Conservation (phyloP, 176 grass and related monocot genomes). For the Paspalum vaginatum region DNA sequence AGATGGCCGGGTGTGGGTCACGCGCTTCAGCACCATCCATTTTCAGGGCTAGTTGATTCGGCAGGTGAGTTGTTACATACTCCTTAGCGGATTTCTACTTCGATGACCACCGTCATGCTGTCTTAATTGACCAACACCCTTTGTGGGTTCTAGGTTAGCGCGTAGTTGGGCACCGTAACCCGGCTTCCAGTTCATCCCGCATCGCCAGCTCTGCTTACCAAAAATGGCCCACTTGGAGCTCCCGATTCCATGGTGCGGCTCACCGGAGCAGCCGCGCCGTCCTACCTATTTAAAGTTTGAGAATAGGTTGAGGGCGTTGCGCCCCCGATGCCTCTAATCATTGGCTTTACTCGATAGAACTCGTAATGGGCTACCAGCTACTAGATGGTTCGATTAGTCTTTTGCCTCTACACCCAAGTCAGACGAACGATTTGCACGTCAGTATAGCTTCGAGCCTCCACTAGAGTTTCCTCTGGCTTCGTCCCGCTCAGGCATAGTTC, state of each 20-base stretch:
- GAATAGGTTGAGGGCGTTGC: conserved; percentile 60
- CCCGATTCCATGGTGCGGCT: conserved; percentile 44
- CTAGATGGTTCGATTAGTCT: conserved; percentile 56
- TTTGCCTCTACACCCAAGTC: conserved; percentile 35
- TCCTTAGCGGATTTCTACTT: conserved; percentile 39
- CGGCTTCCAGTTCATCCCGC: conserved; percentile 64
- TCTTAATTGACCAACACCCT: too few relatives aligned
- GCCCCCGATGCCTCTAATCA: conserved; percentile 70
- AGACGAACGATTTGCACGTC: conserved; percentile 52
- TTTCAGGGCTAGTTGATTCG: conserved; percentile 83
- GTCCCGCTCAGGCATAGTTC: conserved; percentile 68
- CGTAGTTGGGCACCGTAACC: conserved; percentile 66
- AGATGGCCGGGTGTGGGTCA: background rate
- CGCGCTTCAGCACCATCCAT: conserved; percentile 39
- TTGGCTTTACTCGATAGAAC: conserved; percentile 65
- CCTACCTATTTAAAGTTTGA: conserved; percentile 61
- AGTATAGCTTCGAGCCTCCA: conserved; percentile 70
- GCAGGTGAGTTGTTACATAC: conserved; percentile 76
- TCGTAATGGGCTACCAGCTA: conserved; percentile 50
- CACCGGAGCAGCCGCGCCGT: conserved; percentile 31
- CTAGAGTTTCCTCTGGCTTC: conserved; percentile 65
- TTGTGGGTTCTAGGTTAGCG: conserved; percentile 58
- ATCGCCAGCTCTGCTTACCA: conserved; percentile 78
- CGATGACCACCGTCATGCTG: too few relatives aligned
- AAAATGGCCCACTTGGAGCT: conserved; percentile 74